Percentiles rank a stretch among this genome's conserved stretches.
These are phyloP conservation scores for Psilocybe mexicana DNA, from an alignment of 1,284 basidiomycete genomes.

Conservation along the genomic window DNA sequence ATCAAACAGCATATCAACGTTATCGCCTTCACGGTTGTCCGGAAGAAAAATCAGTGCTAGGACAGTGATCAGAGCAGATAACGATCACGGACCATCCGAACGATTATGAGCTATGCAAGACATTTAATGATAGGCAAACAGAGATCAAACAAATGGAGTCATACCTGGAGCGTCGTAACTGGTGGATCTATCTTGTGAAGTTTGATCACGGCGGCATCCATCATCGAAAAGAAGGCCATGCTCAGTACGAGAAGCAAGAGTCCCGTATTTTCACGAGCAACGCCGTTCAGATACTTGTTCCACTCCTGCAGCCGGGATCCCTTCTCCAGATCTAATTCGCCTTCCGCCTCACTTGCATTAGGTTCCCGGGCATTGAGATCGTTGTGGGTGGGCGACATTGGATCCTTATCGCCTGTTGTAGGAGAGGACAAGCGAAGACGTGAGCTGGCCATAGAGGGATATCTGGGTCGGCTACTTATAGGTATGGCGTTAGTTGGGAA, in stretches of 20 bases:
- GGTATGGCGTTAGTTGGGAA: not conserved
- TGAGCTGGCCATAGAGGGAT: not conserved
- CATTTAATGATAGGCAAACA: not conserved
- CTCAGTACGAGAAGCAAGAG: conserved; percentile 23
- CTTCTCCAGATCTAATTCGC: not conserved
- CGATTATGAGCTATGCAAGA: conserved; percentile 24
- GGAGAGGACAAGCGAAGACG: too few species aligned
- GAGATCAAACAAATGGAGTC: conserved; percentile 8
- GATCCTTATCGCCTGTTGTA: too few species aligned
- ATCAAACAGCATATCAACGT: conserved; percentile 38
- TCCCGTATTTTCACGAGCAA: conserved; percentile 5
- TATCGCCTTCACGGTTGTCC: conserved; percentile 29
- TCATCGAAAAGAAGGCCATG: conserved; percentile 61
- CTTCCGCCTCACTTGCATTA: not conserved
- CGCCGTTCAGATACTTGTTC: not conserved
- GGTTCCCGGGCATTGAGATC: too few species aligned
- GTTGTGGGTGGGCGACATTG: too few species aligned
- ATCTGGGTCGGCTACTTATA: not conserved
- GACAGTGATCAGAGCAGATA: not conserved
- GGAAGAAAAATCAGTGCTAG: not conserved
- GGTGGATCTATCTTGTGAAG: conserved; percentile 58
- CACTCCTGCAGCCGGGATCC: not conserved
- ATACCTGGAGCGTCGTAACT: conserved; percentile 56
- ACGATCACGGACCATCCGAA: conserved; percentile 35
- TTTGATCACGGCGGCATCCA: conserved; percentile 64